These are phyloP conservation scores for Cercophora scortea DNA, from an alignment of 495 filamentous ascomycete species.

Conservation along the genomic window DNA sequence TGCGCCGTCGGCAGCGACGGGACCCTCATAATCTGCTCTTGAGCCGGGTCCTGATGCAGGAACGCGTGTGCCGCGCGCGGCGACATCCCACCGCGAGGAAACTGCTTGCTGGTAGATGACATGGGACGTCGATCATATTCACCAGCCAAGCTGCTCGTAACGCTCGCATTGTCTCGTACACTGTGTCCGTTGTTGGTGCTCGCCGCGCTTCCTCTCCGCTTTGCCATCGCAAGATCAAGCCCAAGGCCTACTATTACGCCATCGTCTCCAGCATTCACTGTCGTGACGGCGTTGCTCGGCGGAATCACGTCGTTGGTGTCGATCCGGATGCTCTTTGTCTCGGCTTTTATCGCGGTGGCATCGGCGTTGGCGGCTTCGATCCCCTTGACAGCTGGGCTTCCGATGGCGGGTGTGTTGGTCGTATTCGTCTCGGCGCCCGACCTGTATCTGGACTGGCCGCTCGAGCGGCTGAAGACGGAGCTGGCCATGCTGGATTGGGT, in stretches of 20 bases:
- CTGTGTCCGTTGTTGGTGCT: background rate
- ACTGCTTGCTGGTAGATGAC: slow-evolving; percentile 7
- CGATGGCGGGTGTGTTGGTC: slow-evolving; percentile 14
- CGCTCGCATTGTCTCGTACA: slow-evolving; percentile 10
- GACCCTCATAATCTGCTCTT: slow-evolving; percentile 1
- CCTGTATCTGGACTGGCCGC: slow-evolving; percentile 9
- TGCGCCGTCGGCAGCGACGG: slow-evolving; percentile 22
- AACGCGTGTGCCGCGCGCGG: slow-evolving; percentile 14
- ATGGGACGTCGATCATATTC: background rate
- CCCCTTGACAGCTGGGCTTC: slow-evolving; percentile 2
- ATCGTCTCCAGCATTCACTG: background rate
- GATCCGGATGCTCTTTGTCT: background rate
- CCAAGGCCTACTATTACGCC: slow-evolving; percentile 7
- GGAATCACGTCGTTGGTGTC: background rate
- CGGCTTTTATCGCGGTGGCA: background rate
- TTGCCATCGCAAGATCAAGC: slow-evolving; percentile 6
- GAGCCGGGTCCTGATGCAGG: slow-evolving; percentile 5
- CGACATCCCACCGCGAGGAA: slow-evolving; percentile 11
- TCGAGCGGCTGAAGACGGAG: slow-evolving; percentile 21
- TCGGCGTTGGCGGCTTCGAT: background rate
- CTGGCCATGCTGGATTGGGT: slow-evolving; percentile 26
- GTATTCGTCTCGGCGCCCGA: slow-evolving; percentile 17
- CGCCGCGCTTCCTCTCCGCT: slow-evolving; percentile 13
- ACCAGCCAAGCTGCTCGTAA: slow-evolving; percentile 7
- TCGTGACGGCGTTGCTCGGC: background rate